Evolutionary conservation across 2,329 filamentous ascomycete species (phyloP), one percentile per base, ranked within the genome.

Genomic region (Fusarium napiforme): DNA sequence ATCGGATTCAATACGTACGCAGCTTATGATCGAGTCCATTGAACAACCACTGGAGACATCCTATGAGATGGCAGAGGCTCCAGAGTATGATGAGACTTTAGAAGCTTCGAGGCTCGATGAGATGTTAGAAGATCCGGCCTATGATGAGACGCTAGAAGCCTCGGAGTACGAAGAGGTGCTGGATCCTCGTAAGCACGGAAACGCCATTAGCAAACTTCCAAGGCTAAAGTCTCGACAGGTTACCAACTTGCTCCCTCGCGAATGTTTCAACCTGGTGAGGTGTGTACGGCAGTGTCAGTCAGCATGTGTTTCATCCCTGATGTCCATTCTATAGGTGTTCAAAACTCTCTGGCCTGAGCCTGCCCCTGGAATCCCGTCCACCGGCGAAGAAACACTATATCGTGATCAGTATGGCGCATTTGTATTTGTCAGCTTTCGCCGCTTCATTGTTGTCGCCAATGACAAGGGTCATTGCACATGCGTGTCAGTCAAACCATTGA

Each of bases 321-420:
- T 7, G 18, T 9, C 14, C 2, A 7, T 28, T 0, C 4, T 46
- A 9, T 2, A 46, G 43, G 43, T 28, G 2, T 46, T 46, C 0
- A 46, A 46, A 19, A 15, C 8, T 15, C 4, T 21, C 2, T 46
- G 23, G 23, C 18, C 23, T 10, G 18, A 21, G 2, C 5, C 23
- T 46, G 16, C 10, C 16, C 10, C 23, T 26, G 42, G 4, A 23
- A 5, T 8, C 0, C 40, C 9, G 9, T 5, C 8, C 23, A 1
- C 0, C 5, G 10, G 2, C 6, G 7, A 43, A 4, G 9, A 11
- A 11, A 18, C 10, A 23, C 0, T 0, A 23, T 5, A 23, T 23
- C 15, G 7, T 45, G n/a, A 26, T 12, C 4, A 4, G 0, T 26
- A 26, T 26, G 10, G 15, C 8, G 7, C 0, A 9, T 0, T 0